Evolutionary conservation across 2,329 filamentous ascomycete species (phyloP).

Genomic region (Spiromastix sp.): DNA sequence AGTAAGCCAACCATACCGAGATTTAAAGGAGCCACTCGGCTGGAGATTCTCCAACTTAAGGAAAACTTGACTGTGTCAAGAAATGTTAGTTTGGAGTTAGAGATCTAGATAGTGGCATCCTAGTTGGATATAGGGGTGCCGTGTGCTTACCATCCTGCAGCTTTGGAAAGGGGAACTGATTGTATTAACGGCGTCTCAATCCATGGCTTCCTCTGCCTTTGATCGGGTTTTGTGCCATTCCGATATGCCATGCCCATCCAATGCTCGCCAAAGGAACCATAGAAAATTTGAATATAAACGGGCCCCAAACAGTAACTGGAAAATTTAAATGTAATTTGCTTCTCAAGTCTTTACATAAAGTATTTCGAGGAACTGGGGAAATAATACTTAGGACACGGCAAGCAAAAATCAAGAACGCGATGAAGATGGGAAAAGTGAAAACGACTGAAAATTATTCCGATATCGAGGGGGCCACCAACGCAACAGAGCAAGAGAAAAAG

Average conservation of each 20-base stretch:
- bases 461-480: no score
- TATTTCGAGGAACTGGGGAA: no score
- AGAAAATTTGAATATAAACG: no score
- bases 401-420: no score
- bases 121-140: not conserved
- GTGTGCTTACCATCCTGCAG: constrained; percentile 58
- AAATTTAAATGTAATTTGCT: no score
- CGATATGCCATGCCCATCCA: constrained; percentile 98
- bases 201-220: constrained; percentile 45
- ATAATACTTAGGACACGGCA: no score
- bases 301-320: no score
- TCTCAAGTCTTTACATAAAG: no score
- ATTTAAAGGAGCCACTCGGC: constrained; percentile 80
- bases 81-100: constrained; percentile 19
- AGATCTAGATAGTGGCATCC: constrained; percentile 5
- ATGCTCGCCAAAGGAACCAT: no score
- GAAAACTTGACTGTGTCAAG: constrained; percentile 52
- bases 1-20: constrained; percentile 42
- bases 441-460: no score
- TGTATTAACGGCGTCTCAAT: constrained; percentile 61
- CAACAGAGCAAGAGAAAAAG: no score
- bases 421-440: no score
- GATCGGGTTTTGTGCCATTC: constrained; percentile 31
- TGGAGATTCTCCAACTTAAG: constrained; percentile 81
- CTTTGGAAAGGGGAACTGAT: constrained; percentile 55